Evolutionary conservation across 352 stramenopile genomes (phyloP), one percentile per base, ranked within the genome.

Genomic region (Peronospora destructor): DNA sequence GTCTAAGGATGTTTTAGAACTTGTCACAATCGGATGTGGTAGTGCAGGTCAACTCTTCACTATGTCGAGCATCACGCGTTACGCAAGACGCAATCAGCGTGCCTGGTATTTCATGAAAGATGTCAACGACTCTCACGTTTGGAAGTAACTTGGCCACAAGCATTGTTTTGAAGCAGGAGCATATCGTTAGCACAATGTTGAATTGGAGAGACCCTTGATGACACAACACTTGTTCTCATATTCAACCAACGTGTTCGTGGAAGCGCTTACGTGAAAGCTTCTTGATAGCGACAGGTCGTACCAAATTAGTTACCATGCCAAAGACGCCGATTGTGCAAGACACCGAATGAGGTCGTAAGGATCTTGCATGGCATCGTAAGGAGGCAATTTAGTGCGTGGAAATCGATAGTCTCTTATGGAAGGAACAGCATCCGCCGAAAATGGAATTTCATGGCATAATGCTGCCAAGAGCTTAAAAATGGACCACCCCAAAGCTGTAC

Each of bases 121-220:
- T 89, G 60, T 93, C 83, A 36, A 90, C 91, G 63, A 93, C 89
- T 45, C 76, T 89, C 38, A 77, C 80, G 45, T 89, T 90, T 7
- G 72, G 49, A 14, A 93, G 87, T 25, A 97, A 61, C 67, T 98
- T 94, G 0, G 94, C 98, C 16, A 98, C 80, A 16, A 98, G 96
- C 21, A 96, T 69, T 21, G 97, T 98, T 23, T 53, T 96, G 88
- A n/a, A 87, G 73, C 92, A 98, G 14, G 94, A 97, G 25, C 94
- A 94, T 86, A 98, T 98, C 61, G 98, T 98, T 9, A 98, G 71
- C 51, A 97, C 96, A 47, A 98, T 97, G 66, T 98, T 98, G 6
- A 95, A 95, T 70, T 99, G 95, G 49, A 71, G 47, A 98, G 85
- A 1, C 80, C 76, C 37, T 85, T 88, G 80, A 91, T 91, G 62